Conservation (phyloP, 176 grass and related monocot genomes). For the Musa beccarii region DNA sequence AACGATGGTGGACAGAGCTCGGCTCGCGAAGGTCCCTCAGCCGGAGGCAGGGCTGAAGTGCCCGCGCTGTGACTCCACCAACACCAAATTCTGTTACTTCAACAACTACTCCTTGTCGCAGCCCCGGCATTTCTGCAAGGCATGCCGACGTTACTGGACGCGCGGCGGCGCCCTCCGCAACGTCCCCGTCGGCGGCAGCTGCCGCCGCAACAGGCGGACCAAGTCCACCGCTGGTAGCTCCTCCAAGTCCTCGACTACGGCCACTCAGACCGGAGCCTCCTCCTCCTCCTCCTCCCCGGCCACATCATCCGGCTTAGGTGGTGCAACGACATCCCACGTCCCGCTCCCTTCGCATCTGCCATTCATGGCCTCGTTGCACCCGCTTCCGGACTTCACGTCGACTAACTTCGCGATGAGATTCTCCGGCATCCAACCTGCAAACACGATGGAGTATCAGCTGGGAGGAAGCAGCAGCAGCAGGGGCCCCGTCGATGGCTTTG, state of each 20-base stretch:
- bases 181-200: constrained; percentile 18
- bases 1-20: constrained; percentile 10
- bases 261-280: background rate
- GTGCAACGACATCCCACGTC: constrained; percentile 2
- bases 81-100: constrained; percentile 28
- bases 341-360: background rate
- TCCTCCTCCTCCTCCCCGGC: constrained; percentile 4
- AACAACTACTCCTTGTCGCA: constrained; percentile 25
- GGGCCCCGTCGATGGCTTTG: background rate
- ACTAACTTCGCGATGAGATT: background rate
- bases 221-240: background rate
- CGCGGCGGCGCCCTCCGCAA: constrained; percentile 18
- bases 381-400: background rate
- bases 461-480: background rate
- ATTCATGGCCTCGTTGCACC: constrained; percentile 14
- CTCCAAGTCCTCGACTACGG: background rate
- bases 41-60: constrained; percentile 19
- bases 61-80: constrained; percentile 19
- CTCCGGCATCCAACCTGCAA: background rate
- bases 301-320: background rate
- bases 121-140: constrained; percentile 23
- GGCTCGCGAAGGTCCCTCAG: constrained; percentile 12
- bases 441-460: background rate
- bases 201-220: constrained; percentile 21
- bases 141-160: constrained; percentile 21